Base-by-base conservation (phyloP, 176 grass and related monocot genomes). In the Musa troglodytarum region DNA sequence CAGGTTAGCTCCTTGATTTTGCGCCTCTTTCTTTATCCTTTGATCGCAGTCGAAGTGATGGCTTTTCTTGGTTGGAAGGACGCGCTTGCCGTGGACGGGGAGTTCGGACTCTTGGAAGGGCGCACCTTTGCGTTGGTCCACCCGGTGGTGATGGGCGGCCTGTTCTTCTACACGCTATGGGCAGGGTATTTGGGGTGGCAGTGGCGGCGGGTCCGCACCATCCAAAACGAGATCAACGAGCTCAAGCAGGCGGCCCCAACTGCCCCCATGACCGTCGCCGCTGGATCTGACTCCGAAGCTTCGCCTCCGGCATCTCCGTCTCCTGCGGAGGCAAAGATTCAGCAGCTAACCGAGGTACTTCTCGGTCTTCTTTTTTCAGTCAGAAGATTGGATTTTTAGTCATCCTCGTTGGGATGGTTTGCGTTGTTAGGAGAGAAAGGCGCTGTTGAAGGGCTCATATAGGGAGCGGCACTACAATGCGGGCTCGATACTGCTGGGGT, bases 181-280 rank as follows among this genome's bases (percentile, higher is more conserved):
- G 89, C 89, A 19, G 92, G 92, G 0, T 96, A 90, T 80, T 82
- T 96, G 50, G 92, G 92, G 11, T 96, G 92, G 92, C 92, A 96
- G 74, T 96, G 89, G 92, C 89, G 92, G 52, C 85, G 92, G 10
- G 87, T 92, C 11, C 83, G 92, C 56, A 96, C 92, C 75, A 74
- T 90, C 55, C 89, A 96, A 87, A 87, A 96, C 82, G 89, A 96
- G 70, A 89, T 96, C 74, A 90, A 74, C 75, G 87, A 88, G 28
- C 83, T 96, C 72, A 96, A 96, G 76, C 89, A 88, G 65, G 84
- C 92, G 28, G 83, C 86, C 20, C 68, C 74, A 7, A 63, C 84
- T 28, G 58, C 86, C 14, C 68, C 86, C 9, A 86, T 82, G 20
- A 76, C 79, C 0, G 88, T 79, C 52, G 77, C 78, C 2, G 85